Percentiles rank a stretch among this genome's conserved stretches.
Conservation (phyloP, 2,329 filamentous ascomycete genomes). For the Cladophialophora yegresii region DNA sequence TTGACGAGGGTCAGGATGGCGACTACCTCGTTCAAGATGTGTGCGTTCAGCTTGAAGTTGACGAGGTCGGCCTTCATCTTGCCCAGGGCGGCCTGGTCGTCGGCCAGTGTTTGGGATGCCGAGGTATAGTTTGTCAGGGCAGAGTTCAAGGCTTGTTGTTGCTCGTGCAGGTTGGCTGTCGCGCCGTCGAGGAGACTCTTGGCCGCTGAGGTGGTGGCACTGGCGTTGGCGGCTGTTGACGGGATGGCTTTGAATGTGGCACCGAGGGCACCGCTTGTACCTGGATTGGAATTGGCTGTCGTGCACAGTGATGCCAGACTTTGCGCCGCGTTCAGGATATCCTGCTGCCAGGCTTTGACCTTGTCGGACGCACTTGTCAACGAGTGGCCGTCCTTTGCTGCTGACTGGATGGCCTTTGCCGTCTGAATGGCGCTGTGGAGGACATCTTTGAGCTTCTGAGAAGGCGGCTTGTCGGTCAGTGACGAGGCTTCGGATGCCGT, state of each 20-base stretch:
- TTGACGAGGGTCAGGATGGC: conserved; percentile 3
- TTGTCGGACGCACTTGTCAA: neutral
- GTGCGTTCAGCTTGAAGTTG: neutral
- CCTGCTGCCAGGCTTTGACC: neutral
- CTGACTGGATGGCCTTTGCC: neutral
- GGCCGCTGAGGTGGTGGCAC: conserved; percentile 1
- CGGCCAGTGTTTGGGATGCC: neutral
- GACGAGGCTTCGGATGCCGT: neutral
- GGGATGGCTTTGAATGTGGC: neutral
- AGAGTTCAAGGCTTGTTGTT: neutral
- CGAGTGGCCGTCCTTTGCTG: neutral
- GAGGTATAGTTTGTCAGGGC: neutral
- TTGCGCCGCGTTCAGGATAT: neutral
- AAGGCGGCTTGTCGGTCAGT: conserved; percentile 1
- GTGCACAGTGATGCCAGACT: neutral
- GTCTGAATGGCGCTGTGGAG: neutral
- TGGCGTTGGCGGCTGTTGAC: neutral
- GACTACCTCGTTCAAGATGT: neutral
- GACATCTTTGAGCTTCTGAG: neutral
- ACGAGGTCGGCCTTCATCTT: conserved; percentile 1
- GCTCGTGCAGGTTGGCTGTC: neutral
- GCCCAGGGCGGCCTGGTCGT: neutral
- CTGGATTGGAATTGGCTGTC: neutral
- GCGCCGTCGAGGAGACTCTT: neutral
- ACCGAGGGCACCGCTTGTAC: neutral